Evolutionary conservation across 1,284 basidiomycete species (phyloP).

Genomic region (Sanguinoderma infundibulare): DNA sequence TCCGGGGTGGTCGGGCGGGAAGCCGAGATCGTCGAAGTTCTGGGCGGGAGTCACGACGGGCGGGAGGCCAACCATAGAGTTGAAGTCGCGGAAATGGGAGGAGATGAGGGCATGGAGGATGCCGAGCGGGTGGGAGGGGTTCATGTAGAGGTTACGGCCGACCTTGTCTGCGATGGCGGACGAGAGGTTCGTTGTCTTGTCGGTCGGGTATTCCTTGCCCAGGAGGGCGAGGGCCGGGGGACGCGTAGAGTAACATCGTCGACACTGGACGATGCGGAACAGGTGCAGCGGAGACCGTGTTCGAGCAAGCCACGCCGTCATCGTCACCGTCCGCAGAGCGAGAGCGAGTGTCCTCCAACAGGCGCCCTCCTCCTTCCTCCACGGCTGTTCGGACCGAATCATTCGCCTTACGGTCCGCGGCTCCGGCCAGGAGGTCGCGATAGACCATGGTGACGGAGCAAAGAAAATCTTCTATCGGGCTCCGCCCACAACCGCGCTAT

Average conservation of each 20-base stretch:
- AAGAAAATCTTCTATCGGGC: too few species aligned
- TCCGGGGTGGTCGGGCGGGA: conserved; percentile 93
- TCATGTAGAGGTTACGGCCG: conserved; percentile 73
- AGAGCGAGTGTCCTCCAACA: background rate
- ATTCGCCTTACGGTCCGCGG: background rate
- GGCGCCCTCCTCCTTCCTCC: background rate
- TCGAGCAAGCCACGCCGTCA: conserved; percentile 14
- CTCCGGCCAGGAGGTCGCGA: too few species aligned
- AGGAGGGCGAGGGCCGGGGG: conserved; percentile 42
- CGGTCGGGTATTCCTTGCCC: conserved; percentile 66
- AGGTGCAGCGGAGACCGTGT: conserved; percentile 12
- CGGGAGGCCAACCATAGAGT: conserved; percentile 73
- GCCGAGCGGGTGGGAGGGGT: conserved; percentile 82
- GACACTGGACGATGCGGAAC: conserved; percentile 8
- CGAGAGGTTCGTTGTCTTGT: conserved; percentile 87
- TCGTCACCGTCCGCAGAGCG: conserved; percentile 8
- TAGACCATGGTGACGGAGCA: too few species aligned
- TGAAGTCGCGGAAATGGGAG: conserved; percentile 76
- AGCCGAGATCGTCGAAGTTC: conserved; percentile 98
- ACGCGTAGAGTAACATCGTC: conserved; percentile 25
- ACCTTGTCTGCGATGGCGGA: conserved; percentile 83
- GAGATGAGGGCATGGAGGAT: conserved; percentile 89
- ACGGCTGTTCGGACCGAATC: conserved; percentile 6
- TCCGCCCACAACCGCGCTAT: too few species aligned
- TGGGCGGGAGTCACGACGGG: conserved; percentile 90